Base-by-base conservation (phyloP, 441 rosid genomes). In the Gossypium schwendimanii region DNA sequence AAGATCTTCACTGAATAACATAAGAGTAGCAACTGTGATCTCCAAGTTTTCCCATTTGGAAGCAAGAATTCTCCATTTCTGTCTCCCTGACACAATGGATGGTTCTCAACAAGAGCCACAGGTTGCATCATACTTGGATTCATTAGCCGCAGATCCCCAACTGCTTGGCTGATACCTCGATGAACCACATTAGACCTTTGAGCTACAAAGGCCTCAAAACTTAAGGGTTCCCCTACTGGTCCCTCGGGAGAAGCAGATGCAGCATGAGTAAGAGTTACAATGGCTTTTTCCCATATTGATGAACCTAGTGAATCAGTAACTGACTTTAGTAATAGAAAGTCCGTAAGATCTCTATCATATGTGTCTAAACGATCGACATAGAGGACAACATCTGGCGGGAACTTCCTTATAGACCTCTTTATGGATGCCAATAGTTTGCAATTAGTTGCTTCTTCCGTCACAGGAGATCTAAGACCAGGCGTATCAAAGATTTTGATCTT, bases 231-330 rank as follows among this genome's bases (percentile, higher is more conserved):
- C 41, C 84, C 87, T 10, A 77, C 79, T 39, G 88, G 78, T 9
- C 85, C 90, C 44, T 89, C 89, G 0, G 91, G 86, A 2, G 89
- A 85, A 75, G 84, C 75, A 71, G 87, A 86, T 75, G 87, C 82
- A 60, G 92, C 91, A 73, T 93, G 97, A 52, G 97, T 93, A 49
- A 93, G 84, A 73, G 85, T 81, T n/a, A 93, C 80, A 44, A 91
- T 85, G 73, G 87, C 76, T 44, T 83, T 91, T 74, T 60, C 73
- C 98, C 97, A 93, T 75, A 93, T 78, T 0, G 94, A 90, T 41
- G 89, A 73, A 14, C 91, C 82, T 0, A 93, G 86, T 70, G 84
- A 69, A 64, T 45, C 72, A 36, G 92, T 88, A 11, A 93, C 68
- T 26, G 73, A 82, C 73, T 33, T 80, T 31, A 91, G 76, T 79